Base-by-base conservation (phyloP, 2,329 filamentous ascomycete species). In the Cercospora sojina region DNA sequence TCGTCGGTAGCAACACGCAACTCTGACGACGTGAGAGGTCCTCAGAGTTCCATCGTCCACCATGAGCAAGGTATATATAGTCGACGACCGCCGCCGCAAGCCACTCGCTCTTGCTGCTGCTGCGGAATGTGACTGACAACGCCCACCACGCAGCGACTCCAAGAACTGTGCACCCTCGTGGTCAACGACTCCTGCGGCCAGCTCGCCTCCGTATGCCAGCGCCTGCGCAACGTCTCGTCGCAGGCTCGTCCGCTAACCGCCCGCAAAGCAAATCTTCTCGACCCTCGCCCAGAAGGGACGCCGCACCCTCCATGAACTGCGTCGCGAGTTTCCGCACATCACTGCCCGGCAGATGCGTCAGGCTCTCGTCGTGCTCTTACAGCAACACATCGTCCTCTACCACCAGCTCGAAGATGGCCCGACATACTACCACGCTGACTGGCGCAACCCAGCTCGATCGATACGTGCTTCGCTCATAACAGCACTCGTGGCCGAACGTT, bases 151-250 rank as follows among this genome's bases (percentile, higher is more conserved):
- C 91, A 94, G 91, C 83, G 88, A 80, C 81, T 91, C 72, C 88
- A 90, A 76, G 92, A 97, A 86, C 91, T 98, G 77, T 97, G 92
- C 83, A 87, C 90, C 82, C 88, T 96, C 77, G 86, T 97, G 70
- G 90, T 98, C 70, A 89, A 93, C 77, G 93, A 97, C 78, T 85
- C 91, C 67, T 94, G 95, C 79, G 95, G 95, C 77, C 91, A 96
- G 81, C 88, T 98, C 66, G 92, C 93, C 69, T 92, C 92, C 77
- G 94, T 97, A 90, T 75, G 90, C 83, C 27, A 55, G 43, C 41
- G 18, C 56, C 29, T 38, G 29, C 43, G 23, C 38, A 23, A 41
- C 49, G 47, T 61, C 64, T 16, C 35, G 29, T 59, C 32, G 27
- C 27, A 51, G 35, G 20, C 23, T 31, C 47, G 60, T 43, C 55